phyloP scores from a whole-genome alignment of 306 rosid species.

The Malus domestica region DNA sequence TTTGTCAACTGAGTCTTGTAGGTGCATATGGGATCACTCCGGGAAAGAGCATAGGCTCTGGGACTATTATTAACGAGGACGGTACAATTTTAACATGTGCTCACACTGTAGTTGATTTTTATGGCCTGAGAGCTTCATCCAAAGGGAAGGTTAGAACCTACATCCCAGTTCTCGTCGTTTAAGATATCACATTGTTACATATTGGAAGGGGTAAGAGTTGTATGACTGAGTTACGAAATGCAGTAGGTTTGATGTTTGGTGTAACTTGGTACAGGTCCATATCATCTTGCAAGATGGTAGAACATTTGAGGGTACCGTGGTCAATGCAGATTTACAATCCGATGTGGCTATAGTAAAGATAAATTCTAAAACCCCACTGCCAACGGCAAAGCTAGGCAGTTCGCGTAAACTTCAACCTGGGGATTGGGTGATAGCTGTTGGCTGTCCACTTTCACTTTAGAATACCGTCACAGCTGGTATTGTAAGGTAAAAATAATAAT shows the following conservation, averaged over 20 bases:
- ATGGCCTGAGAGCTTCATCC: slow-evolving; percentile 37
- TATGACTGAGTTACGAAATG: not conserved
- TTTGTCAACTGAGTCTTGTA: slow-evolving; percentile 16
- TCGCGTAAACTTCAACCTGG: slow-evolving; percentile 83
- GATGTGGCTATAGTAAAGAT: slow-evolving; percentile 86
- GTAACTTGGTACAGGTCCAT: slow-evolving; percentile 45
- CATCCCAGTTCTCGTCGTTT: not conserved
- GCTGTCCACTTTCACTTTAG: slow-evolving; percentile 87
- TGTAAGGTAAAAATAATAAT: slow-evolving; percentile 42
- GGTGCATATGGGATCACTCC: slow-evolving; percentile 40
- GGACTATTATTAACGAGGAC: slow-evolving; percentile 72
- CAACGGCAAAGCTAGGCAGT: slow-evolving; percentile 71
- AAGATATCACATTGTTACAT: not conserved
- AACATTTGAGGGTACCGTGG: slow-evolving; percentile 67
- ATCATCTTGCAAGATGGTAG: slow-evolving; percentile 90
- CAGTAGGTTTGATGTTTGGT: not conserved
- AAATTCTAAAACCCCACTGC: slow-evolving; percentile 72
- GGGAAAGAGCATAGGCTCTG: slow-evolving; percentile 62
- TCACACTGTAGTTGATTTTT: slow-evolving; percentile 65
- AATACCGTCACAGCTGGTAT: slow-evolving; percentile 93
- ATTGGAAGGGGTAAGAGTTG: not conserved
- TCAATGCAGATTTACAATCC: slow-evolving; percentile 75
- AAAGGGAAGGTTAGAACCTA: slow-evolving; percentile 67
- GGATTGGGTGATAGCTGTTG: slow-evolving; percentile 84
- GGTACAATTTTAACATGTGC: slow-evolving; percentile 93